Conservation (phyloP, 1,284 basidiomycete species). For the Trametes sp. region DNA sequence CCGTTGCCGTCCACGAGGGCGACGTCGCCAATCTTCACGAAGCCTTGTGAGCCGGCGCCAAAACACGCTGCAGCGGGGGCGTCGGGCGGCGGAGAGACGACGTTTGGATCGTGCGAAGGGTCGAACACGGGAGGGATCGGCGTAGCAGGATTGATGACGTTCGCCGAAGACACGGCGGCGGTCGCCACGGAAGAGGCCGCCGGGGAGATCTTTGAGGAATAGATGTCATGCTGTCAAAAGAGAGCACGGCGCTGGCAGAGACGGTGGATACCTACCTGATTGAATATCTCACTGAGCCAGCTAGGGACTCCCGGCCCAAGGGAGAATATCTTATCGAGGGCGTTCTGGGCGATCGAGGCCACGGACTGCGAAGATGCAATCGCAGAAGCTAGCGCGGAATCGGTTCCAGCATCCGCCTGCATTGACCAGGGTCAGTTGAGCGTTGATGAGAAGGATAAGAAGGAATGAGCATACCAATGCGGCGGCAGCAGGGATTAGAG, state of each 20-base stretch:
- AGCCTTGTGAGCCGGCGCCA: slow-evolving; percentile 13
- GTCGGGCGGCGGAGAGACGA: not conserved
- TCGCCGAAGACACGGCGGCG: not conserved
- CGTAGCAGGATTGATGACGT: slow-evolving; percentile 8
- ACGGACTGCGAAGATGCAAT: slow-evolving; percentile 2
- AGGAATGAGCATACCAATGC: slow-evolving; percentile 1
- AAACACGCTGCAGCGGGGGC: slow-evolving; percentile 4
- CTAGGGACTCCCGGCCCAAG: slow-evolving; percentile 3
- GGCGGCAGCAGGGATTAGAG: slow-evolving; percentile 9
- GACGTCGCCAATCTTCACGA: slow-evolving; percentile 11
- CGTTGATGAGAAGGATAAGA: too few species aligned
- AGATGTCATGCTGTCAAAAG: too few species aligned
- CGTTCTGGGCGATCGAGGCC: not conserved
- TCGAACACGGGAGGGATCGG: slow-evolving; percentile 7
- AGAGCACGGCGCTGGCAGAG: too few species aligned
- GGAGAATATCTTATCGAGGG: not conserved
- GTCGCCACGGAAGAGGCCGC: slow-evolving; percentile 1
- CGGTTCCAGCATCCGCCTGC: slow-evolving; percentile 7
- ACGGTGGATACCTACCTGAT: slow-evolving; percentile 1
- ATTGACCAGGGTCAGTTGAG: not conserved
- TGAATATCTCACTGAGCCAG: slow-evolving; percentile 2
- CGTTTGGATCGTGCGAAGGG: slow-evolving; percentile 7
- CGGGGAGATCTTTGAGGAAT: slow-evolving; percentile 5
- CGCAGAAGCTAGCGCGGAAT: not conserved
- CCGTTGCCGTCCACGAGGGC: slow-evolving; percentile 2